Conservation (phyloP, 768 basidiomycete genomes). For the Amanita rubescens region DNA sequence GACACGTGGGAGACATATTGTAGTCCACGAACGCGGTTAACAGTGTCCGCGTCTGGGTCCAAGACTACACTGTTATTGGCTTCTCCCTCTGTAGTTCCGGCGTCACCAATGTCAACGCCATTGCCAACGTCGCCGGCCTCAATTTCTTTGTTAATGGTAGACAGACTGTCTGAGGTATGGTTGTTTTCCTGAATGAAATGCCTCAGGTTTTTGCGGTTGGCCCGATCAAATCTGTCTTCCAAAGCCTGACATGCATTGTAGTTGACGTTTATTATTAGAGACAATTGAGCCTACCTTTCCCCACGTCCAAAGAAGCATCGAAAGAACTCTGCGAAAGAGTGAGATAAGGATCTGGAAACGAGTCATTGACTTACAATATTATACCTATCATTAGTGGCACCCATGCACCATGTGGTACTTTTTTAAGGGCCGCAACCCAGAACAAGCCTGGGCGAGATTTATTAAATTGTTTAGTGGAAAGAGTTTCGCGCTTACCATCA, state of each 20-base stretch:
- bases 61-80: constrained; percentile 11
- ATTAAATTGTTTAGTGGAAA: too few relatives aligned
- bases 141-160: background rate
- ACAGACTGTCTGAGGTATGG: constrained; percentile 9
- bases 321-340: constrained; percentile 21
- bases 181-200: constrained; percentile 42
- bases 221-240: constrained; percentile 55
- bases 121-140: background rate
- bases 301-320: constrained; percentile 65
- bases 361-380: constrained; percentile 31
- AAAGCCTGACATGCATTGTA: constrained; percentile 25
- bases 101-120: background rate
- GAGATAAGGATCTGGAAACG: background rate
- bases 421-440: constrained; percentile 56
- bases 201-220: constrained; percentile 44
- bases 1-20: constrained; percentile 14
- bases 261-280: background rate
- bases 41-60: constrained; percentile 12
- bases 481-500: constrained; percentile 36
- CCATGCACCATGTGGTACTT: constrained; percentile 62
- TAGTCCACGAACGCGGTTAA: constrained; percentile 1
- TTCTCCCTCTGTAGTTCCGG: background rate
- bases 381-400: constrained; percentile 53
- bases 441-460: constrained; percentile 33
- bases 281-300: constrained; percentile 31